Conservation (phyloP, 352 stramenopile species). For the Globisporangium abappressorium region DNA sequence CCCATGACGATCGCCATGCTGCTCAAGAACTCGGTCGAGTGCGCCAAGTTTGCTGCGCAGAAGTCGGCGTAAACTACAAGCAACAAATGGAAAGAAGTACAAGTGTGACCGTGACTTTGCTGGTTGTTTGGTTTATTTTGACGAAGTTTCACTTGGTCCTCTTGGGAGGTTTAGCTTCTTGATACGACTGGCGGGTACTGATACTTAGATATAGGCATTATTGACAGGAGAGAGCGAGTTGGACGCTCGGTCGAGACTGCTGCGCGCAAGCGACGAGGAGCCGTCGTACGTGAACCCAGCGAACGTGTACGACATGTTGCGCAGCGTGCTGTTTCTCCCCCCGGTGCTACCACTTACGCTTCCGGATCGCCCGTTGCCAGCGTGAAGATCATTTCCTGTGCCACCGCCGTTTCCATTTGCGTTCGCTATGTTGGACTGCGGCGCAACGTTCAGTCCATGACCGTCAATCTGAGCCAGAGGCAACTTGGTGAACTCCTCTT, state of each 20-base stretch:
- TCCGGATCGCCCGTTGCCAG: conserved; percentile 14
- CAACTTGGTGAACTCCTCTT: conserved; percentile 82
- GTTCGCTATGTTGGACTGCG: conserved; percentile 24
- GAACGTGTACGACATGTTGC: conserved; percentile 86
- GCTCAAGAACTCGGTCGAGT: conserved; percentile 79
- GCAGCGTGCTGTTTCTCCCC: conserved; percentile 54
- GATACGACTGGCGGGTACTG: not conserved
- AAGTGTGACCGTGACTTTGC: not conserved
- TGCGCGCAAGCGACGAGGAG: conserved; percentile 43
- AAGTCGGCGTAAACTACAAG: not conserved
- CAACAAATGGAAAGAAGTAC: not conserved
- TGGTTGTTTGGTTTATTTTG: not conserved
- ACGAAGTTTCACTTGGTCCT: not conserved
- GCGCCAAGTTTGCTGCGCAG: conserved; percentile 41
- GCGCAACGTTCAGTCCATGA: conserved; percentile 59
- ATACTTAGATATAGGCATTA: conserved; percentile 28
- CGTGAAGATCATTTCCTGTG: conserved; percentile 6
- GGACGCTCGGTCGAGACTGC: conserved; percentile 32
- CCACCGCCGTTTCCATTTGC: conserved; percentile 13
- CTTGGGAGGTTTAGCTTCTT: conserved; percentile 1
- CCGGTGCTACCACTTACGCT: conserved; percentile 32
- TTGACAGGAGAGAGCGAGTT: conserved; percentile 15
- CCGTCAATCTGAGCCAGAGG: conserved; percentile 67
- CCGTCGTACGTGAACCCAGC: conserved; percentile 83
- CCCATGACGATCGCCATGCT: conserved; percentile 98